Conservation (phyloP, 1,284 basidiomycete species). For the Moniliophthora roreri region DNA sequence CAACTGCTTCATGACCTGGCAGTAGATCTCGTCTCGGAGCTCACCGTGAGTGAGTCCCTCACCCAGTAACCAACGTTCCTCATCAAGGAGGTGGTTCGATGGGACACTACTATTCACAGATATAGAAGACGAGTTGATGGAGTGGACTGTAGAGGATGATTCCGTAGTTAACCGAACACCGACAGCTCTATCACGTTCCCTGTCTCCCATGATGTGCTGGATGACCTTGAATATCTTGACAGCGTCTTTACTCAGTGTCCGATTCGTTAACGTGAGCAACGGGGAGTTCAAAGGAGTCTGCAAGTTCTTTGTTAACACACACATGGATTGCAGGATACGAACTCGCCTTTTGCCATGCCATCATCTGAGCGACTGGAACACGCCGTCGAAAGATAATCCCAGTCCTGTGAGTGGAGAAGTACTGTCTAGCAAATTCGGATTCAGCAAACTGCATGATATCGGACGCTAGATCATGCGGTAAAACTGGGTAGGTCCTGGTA, state of each 20-base stretch:
- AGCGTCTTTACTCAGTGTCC: slow-evolving; percentile 70
- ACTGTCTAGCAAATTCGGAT: slow-evolving; percentile 80
- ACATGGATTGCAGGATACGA: background rate
- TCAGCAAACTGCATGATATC: slow-evolving; percentile 86
- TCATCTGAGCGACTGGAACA: slow-evolving; percentile 80
- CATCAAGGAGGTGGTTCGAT: slow-evolving; percentile 61
- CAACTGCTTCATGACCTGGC: slow-evolving; percentile 89
- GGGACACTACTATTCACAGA: slow-evolving; percentile 38
- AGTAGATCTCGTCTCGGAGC: slow-evolving; percentile 89
- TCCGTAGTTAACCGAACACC: slow-evolving; percentile 45
- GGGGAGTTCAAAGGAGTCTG: slow-evolving; percentile 70
- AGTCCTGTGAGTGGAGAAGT: slow-evolving; percentile 85
- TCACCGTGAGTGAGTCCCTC: slow-evolving; percentile 79
- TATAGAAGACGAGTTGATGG: slow-evolving; percentile 54
- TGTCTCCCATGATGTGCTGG: slow-evolving; percentile 90
- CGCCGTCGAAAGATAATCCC: slow-evolving; percentile 81
- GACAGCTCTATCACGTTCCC: slow-evolving; percentile 65
- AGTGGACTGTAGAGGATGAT: slow-evolving; percentile 33
- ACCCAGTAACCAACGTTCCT: slow-evolving; percentile 83
- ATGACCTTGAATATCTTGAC: slow-evolving; percentile 85
- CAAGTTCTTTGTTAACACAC: slow-evolving; percentile 6
- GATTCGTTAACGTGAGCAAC: slow-evolving; percentile 63
- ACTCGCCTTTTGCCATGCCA: slow-evolving; percentile 84
- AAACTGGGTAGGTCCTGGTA: slow-evolving; percentile 59
- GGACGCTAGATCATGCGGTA: slow-evolving; percentile 75